Percentiles rank a stretch among this genome's conserved stretches.
Conservation (phyloP, 257 asterid genomes). For the Orobanche coerulescens region DNA sequence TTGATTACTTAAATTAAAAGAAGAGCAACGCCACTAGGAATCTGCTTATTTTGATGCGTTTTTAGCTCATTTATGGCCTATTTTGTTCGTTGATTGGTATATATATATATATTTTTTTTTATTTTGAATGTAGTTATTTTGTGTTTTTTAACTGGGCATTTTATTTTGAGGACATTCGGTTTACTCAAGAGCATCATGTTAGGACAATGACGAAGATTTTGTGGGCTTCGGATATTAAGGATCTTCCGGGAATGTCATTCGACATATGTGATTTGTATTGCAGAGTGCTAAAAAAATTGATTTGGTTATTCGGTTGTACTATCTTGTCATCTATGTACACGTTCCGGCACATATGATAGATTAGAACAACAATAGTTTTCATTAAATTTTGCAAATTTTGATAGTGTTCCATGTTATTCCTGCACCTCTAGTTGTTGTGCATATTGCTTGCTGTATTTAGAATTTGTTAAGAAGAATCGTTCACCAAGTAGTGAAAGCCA, state of each 20-base stretch:
- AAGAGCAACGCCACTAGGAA: neutral
- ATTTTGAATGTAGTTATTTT: too few species aligned
- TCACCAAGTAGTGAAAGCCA: neutral
- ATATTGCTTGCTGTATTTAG: neutral
- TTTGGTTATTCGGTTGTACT: neutral
- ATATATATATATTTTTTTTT: neutral
- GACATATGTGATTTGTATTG: conserved; percentile 5
- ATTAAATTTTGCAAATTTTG: neutral
- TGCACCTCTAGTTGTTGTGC: neutral
- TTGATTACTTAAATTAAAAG: neutral
- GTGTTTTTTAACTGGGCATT: too few species aligned
- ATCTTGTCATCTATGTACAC: neutral
- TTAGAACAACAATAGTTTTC: neutral
- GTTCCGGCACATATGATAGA: neutral
- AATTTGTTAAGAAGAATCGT: neutral
- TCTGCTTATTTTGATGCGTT: neutral
- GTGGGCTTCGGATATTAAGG: neutral
- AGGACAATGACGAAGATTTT: neutral
- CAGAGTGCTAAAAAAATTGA: neutral
- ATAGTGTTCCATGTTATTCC: neutral
- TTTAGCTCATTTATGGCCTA: neutral
- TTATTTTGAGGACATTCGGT: too few species aligned
- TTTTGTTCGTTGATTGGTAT: neutral
- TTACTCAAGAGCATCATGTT: neutral
- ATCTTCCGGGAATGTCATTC: neutral